Conservation (phyloP, 768 basidiomycete genomes). For the Boletus pseudo-olivaceus region DNA sequence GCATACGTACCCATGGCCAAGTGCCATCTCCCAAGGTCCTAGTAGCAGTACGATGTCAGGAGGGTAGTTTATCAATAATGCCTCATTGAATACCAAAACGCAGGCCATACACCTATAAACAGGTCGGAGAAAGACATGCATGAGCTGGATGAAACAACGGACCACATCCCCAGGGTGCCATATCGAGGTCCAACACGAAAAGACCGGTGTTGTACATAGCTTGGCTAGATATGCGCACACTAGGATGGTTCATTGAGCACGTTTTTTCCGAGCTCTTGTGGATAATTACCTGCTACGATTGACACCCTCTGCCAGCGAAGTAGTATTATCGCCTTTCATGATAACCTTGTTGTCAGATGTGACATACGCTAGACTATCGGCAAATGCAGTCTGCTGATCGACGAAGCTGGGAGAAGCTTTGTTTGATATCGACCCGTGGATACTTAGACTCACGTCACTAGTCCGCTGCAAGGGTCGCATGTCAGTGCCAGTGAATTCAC, state of each 20-base stretch:
- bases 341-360: slow-evolving; percentile 56
- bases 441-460: slow-evolving; percentile 55
- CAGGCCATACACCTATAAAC: slow-evolving; percentile 71
- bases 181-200: slow-evolving; percentile 79
- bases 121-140: background rate
- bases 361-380: slow-evolving; percentile 53
- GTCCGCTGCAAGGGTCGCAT: slow-evolving; percentile 45
- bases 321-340: slow-evolving; percentile 76
- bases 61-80: background rate
- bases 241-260: slow-evolving; percentile 21
- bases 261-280: background rate
- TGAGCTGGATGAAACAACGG: background rate
- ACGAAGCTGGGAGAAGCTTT: slow-evolving; percentile 51
- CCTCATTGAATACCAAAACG: slow-evolving; percentile 57
- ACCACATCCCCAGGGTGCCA: slow-evolving; percentile 90
- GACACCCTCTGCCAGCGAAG: slow-evolving; percentile 47
- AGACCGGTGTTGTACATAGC: slow-evolving; percentile 70
- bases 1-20: slow-evolving; percentile 60
- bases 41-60: slow-evolving; percentile 4
- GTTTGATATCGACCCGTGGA: slow-evolving; percentile 1
- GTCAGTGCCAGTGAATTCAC: slow-evolving; percentile 12
- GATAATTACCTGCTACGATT: slow-evolving; percentile 55
- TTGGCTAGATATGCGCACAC: slow-evolving; percentile 74
- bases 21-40: slow-evolving; percentile 43
- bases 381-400: slow-evolving; percentile 49